phyloP scores from a whole-genome alignment of 495 filamentous ascomycete species.

The Neurospora sp. region DNA sequence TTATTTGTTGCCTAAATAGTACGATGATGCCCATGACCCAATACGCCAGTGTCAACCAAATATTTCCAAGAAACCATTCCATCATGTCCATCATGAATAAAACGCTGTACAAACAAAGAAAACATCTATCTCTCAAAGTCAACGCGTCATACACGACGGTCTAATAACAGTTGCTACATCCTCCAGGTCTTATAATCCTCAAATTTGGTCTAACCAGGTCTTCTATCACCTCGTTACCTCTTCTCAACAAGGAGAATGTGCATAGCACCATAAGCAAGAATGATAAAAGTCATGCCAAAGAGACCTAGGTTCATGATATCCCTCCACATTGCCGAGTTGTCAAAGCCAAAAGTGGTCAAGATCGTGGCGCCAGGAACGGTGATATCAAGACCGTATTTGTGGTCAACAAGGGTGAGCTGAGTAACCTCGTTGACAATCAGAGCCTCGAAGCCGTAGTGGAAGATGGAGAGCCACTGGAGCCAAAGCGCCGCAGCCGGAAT shows the following conservation, averaged over 20 bases:
- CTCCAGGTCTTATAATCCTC: not conserved
- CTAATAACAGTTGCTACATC: not conserved
- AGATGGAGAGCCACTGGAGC: slow-evolving; percentile 95
- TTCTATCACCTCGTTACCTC: slow-evolving; percentile 37
- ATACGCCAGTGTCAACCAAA: not conserved
- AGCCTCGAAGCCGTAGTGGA: slow-evolving; percentile 96
- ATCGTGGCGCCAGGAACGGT: slow-evolving; percentile 93
- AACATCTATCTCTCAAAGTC: not conserved
- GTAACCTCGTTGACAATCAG: slow-evolving; percentile 96
- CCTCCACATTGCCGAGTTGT: slow-evolving; percentile 70
- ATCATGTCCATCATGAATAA: not conserved
- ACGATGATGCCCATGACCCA: not conserved
- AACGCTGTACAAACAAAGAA: not conserved
- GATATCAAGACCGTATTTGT: slow-evolving; percentile 92
- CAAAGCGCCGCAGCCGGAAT: slow-evolving; percentile 77
- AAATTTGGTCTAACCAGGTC: not conserved
- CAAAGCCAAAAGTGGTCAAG: slow-evolving; percentile 85
- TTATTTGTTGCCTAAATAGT: not conserved
- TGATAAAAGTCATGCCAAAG: slow-evolving; percentile 73
- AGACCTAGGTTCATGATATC: slow-evolving; percentile 75
- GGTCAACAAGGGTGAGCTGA: slow-evolving; percentile 79
- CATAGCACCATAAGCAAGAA: slow-evolving; percentile 87
- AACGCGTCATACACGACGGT: not conserved
- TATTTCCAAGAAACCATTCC: not conserved
- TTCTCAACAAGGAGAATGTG: slow-evolving; percentile 90